Conservation (phyloP, 2,329 filamentous ascomycete species). For the Sclerotinia trifoliorum region DNA sequence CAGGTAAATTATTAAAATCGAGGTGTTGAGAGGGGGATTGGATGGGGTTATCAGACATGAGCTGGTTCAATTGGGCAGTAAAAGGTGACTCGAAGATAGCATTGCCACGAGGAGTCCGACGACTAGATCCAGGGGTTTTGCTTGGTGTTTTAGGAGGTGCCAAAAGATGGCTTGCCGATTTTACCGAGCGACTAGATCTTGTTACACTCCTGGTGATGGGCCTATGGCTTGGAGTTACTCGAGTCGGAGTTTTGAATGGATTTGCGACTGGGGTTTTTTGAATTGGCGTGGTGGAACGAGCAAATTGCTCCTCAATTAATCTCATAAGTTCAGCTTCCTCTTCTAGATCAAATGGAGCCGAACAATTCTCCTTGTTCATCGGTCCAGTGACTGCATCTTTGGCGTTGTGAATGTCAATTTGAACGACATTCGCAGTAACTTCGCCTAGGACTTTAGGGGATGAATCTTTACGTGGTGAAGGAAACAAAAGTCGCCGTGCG, state of each 20-base stretch:
- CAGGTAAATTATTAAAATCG: constrained; percentile 41
- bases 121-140: constrained; percentile 34
- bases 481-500: constrained; percentile 72
- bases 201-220: constrained; percentile 39
- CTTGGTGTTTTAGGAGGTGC: constrained; percentile 35
- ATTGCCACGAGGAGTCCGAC: constrained; percentile 34
- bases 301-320: constrained; percentile 39
- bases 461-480: constrained; percentile 68
- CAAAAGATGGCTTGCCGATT: constrained; percentile 34
- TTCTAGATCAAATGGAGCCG: constrained; percentile 28
- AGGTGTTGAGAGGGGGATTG: constrained; percentile 35
- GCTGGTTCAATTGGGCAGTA: constrained; percentile 38
- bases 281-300: constrained; percentile 37
- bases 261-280: constrained; percentile 31
- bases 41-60: constrained; percentile 37
- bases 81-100: constrained; percentile 41
- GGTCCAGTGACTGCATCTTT: constrained; percentile 32
- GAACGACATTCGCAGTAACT: constrained; percentile 53
- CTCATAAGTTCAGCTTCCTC: constrained; percentile 37
- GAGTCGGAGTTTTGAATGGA: constrained; percentile 40
- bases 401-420: constrained; percentile 43
- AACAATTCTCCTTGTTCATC: constrained; percentile 38
- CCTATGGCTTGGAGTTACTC: constrained; percentile 38
- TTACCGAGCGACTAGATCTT: constrained; percentile 34
- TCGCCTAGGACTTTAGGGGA: constrained; percentile 62